Evolutionary conservation across 495 filamentous ascomycete species (phyloP).

Genomic region (Tuber magnatum): DNA sequence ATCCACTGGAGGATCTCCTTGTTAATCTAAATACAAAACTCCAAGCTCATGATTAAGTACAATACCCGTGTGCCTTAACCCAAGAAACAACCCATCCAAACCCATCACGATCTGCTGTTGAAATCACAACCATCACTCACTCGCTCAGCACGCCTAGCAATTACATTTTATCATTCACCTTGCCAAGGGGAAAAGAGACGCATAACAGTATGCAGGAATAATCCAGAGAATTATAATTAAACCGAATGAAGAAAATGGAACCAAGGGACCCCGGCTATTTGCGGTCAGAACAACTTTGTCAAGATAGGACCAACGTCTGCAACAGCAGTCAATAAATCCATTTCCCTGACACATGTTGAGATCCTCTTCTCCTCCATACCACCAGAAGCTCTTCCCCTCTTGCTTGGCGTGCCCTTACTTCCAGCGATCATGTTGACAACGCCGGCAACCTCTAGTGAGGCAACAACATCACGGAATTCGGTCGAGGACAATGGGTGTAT

Average conservation of each 20-base stretch:
- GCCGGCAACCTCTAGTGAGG: conserved; percentile 75
- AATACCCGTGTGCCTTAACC: neutral
- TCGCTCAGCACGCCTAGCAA: neutral
- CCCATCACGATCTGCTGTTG: neutral
- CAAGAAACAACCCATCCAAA: neutral
- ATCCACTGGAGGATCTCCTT: neutral
- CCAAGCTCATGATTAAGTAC: neutral
- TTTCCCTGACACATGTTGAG: conserved; percentile 68
- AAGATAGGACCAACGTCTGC: conserved; percentile 54
- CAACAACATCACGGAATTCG: conserved; percentile 91
- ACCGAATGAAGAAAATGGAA: neutral
- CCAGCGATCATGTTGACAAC: conserved; percentile 58
- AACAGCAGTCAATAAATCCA: conserved; percentile 64
- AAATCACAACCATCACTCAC: neutral
- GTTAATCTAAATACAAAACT: neutral
- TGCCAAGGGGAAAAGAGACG: neutral
- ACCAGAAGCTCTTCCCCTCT: conserved; percentile 48
- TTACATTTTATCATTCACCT: neutral
- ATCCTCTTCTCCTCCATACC: conserved; percentile 60
- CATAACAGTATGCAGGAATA: neutral
- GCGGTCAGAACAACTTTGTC: conserved; percentile 24
- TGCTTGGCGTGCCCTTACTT: conserved; percentile 54
- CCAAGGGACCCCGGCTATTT: neutral
- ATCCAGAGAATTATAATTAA: neutral
- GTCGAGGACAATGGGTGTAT: conserved; percentile 78